Percentiles rank a stretch among this genome's conserved stretches.
These are phyloP conservation scores for Ambrosia artemisiifolia DNA, from an alignment of 129 eudicot species.

Conservation along the genomic window DNA sequence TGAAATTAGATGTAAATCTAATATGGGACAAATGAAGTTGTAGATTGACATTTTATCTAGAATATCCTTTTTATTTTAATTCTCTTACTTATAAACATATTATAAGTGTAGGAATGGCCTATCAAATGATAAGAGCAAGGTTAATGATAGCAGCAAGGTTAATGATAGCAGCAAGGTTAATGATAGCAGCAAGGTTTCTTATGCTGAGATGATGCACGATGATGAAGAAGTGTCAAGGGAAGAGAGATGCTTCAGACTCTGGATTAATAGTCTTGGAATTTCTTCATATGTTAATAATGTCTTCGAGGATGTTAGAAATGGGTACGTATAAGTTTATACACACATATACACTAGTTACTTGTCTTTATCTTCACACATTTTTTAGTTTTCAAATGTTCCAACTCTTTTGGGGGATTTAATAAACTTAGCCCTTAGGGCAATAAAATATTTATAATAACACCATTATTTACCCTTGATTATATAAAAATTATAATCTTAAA, in stretches of 20 bases:
- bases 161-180: constrained; percentile 69
- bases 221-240: constrained; percentile 91
- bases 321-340: constrained; percentile 33
- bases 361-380: neutral
- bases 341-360: neutral
- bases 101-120: constrained; percentile 71
- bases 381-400: neutral
- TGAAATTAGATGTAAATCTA: neutral
- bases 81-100: constrained; percentile 14
- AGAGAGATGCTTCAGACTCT: constrained; percentile 88
- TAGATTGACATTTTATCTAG: neutral
- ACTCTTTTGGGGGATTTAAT: neutral
- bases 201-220: constrained; percentile 96
- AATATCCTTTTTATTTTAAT: neutral
- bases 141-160: constrained; percentile 64
- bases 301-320: constrained; percentile 88
- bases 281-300: constrained; percentile 68
- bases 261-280: constrained; percentile 94
- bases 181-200: constrained; percentile 71
- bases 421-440: neutral
- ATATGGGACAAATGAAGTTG: neutral
- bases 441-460: too few relatives aligned
- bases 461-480: neutral
- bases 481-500: too few relatives aligned
- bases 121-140: constrained; percentile 73